Evolutionary conservation across 2,329 filamentous ascomycete genomes (phyloP), one percentile per base, ranked within the genome.

Genomic region (Ampelomyces quisqualis): DNA sequence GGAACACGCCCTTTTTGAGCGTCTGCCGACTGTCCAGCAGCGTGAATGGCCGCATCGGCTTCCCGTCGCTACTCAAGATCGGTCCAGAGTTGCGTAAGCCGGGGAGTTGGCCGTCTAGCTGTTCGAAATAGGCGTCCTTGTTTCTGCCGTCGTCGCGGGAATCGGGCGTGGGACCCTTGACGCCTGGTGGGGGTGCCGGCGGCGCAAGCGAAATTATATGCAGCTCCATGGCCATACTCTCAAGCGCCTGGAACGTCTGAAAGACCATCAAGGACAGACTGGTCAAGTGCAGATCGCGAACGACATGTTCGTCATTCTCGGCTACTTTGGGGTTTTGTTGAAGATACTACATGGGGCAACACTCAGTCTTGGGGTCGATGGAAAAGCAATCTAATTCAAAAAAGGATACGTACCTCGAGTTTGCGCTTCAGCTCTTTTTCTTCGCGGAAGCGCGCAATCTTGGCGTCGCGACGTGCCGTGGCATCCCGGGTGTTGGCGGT

Each of bases 21-120:
- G 89, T 84, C 47, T 88, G 82, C 24, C 93, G 80, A 52, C 78
- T 85, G 44, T 85, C 84, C 4, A 94, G 76, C 15, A 98, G 76
- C 1, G 90, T 96, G 61, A 98, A 97, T 0, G 91, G 91, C 56
- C 90, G 82, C 55, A 97, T 75, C 10, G 93, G 93, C 64, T 88
- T 93, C 30, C 93, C 93, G 42, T 84, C 77, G 47, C 76, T 78
- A 49, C 83, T 87, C 17, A 98, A 75, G 14, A 97, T 75, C 0
- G 91, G 88, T 0, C 88, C 88, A 9, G 72, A 70, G 60, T 80
- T 70, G 2, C 51, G 74, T 57, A 64, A 73, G 8, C 63, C 59
- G 8, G 56, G 45, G 10, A 60, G 34, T 21, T 58, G 51, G 77
- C 31, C 73, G 69, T 97, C 91, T 2, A 97, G 75, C 2, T 85